A percentile compares a stretch with the other conserved stretches of the same genome.
Conservation (phyloP, 345 rosid genomes). For the Passiflora organensis region DNA sequence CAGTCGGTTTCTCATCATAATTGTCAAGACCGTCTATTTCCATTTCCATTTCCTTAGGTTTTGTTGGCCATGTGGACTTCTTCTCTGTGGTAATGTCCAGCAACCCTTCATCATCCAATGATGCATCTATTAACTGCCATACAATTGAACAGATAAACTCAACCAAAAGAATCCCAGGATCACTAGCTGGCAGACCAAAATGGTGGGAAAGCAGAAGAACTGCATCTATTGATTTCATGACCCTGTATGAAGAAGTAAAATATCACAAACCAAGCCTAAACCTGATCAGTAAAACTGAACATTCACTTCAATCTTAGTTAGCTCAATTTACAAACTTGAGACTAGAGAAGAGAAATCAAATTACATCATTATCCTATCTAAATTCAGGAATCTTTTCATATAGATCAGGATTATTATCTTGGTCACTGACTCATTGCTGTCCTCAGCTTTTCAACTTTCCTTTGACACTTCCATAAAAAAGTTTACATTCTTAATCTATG, state of each 20-base stretch:
- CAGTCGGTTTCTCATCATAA: constrained; percentile 47
- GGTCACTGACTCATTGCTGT: too few relatives aligned
- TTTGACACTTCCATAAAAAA: too few relatives aligned
- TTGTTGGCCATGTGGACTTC: constrained; percentile 55
- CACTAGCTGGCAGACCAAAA: constrained; percentile 53
- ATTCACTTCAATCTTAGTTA: not conserved
- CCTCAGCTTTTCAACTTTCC: too few relatives aligned
- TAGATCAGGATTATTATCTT: too few relatives aligned
- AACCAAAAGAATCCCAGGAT: constrained; percentile 68
- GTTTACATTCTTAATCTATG: too few relatives aligned
- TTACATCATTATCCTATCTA: too few relatives aligned
- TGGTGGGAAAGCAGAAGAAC: constrained; percentile 69
- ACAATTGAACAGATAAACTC: constrained; percentile 70
- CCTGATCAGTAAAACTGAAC: not conserved
- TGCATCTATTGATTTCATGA: constrained; percentile 71
- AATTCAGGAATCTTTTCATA: too few relatives aligned
- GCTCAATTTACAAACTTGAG: not conserved
- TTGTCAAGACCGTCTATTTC: constrained; percentile 51
- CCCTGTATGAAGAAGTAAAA: constrained; percentile 38
- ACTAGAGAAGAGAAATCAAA: not conserved
- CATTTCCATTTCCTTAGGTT: constrained; percentile 62
- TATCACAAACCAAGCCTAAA: not conserved
- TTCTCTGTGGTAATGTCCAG: constrained; percentile 60
- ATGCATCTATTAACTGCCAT: constrained; percentile 88
- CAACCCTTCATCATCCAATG: constrained; percentile 86